A percentile compares a stretch with the other conserved stretches of the same genome.
These are phyloP conservation scores for Suhomyces maxii DNA, from an alignment of 1,139 yeast species.

Conservation along the genomic window DNA sequence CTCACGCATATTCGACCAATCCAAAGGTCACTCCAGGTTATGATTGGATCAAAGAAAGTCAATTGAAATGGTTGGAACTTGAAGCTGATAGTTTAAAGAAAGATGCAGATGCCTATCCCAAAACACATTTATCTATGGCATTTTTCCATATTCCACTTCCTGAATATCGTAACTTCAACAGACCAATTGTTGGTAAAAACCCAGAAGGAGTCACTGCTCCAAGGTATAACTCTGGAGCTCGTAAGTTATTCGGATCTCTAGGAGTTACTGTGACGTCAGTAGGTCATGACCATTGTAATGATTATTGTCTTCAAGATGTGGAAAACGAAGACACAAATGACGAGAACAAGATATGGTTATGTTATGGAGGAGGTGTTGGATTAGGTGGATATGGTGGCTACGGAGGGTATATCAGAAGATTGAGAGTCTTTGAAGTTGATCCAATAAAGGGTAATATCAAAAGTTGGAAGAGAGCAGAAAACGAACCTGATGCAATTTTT, in stretches of 20 bases:
- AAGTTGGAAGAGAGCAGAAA: slow-evolving; percentile 73
- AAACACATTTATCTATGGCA: slow-evolving; percentile 69
- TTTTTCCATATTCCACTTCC: slow-evolving; percentile 93
- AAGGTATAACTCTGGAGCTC: slow-evolving; percentile 61
- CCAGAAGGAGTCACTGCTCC: slow-evolving; percentile 84
- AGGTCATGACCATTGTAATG: slow-evolving; percentile 96
- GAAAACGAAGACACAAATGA: slow-evolving; percentile 17
- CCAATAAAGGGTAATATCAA: slow-evolving; percentile 49
- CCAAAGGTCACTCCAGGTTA: slow-evolving; percentile 75
- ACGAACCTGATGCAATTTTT: slow-evolving; percentile 47
- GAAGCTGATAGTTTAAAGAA: slow-evolving; percentile 34
- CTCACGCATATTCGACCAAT: slow-evolving; percentile 68
- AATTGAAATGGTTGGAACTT: slow-evolving; percentile 59
- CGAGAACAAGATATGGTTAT: slow-evolving; percentile 66
- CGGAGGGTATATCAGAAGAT: slow-evolving; percentile 76
- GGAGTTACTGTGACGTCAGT: slow-evolving; percentile 76
- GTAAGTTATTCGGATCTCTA: slow-evolving; percentile 53
- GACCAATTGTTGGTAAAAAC: slow-evolving; percentile 53
- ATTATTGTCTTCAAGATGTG: slow-evolving; percentile 67
- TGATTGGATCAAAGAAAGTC: slow-evolving; percentile 80
- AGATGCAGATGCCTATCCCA: slow-evolving; percentile 33
- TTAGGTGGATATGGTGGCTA: slow-evolving; percentile 96
- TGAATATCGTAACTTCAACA: slow-evolving; percentile 59
- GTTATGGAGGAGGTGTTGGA: slow-evolving; percentile 92
- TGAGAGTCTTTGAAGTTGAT: slow-evolving; percentile 71